A percentile compares a stretch with the other conserved stretches of the same genome.
Conservation (phyloP, 768 basidiomycete genomes). For the Leccinum rimulosum region DNA sequence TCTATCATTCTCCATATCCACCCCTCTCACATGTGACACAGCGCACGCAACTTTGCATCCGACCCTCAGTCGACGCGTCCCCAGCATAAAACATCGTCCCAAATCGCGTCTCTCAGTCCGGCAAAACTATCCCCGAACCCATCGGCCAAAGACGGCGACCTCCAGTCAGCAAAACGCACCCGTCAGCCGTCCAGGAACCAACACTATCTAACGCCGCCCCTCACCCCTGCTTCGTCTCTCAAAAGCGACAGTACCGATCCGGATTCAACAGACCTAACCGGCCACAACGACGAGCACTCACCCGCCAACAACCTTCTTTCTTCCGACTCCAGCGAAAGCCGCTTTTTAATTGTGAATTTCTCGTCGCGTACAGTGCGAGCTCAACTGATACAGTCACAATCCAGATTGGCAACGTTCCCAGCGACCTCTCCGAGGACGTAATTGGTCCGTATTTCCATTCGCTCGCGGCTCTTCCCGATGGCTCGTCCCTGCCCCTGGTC, state of each 20-base stretch:
- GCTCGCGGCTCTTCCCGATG: constrained; percentile 20
- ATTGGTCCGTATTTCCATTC: constrained; percentile 31
- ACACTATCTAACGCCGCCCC: constrained; percentile 60
- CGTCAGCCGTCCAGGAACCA: constrained; percentile 28
- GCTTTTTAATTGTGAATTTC: constrained; percentile 32
- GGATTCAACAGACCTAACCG: constrained; percentile 30
- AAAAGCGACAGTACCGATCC: constrained; percentile 37
- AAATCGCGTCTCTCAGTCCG: constrained; percentile 15
- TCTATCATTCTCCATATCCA: background rate
- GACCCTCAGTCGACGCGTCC: constrained; percentile 31
- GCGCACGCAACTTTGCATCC: constrained; percentile 24
- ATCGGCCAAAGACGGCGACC: constrained; percentile 19
- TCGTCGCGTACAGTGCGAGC: background rate
- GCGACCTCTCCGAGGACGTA: constrained; percentile 29
- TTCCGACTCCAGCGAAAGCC: constrained; percentile 23
- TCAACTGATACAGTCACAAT: constrained; percentile 16
- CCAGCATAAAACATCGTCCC: constrained; percentile 22
- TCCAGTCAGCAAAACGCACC: constrained; percentile 15
- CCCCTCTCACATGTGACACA: constrained; percentile 17
- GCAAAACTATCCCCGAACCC: constrained; percentile 9
- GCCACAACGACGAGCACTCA: constrained; percentile 23
- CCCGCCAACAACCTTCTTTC: constrained; percentile 8
- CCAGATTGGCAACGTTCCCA: constrained; percentile 43
- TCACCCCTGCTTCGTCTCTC: constrained; percentile 64
- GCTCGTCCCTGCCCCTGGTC: constrained; percentile 5